Percentiles rank a stretch among this genome's conserved stretches.
Conservation (phyloP, 1,284 basidiomycete genomes). For the Binderoboletus segoi region DNA sequence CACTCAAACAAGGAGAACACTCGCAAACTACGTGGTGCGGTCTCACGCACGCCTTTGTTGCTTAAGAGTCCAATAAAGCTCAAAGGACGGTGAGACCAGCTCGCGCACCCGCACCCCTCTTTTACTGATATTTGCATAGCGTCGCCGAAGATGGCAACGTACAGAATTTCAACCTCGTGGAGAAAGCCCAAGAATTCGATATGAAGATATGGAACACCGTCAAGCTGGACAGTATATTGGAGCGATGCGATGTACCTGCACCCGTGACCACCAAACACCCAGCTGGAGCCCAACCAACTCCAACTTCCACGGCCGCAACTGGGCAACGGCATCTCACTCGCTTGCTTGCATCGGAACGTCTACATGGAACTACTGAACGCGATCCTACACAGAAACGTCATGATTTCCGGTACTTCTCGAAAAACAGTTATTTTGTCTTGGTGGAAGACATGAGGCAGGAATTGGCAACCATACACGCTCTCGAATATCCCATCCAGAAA, state of each 20-base stretch:
- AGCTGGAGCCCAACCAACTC: slow-evolving; percentile 29
- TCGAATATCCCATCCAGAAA: slow-evolving; percentile 63
- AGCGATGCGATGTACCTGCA: slow-evolving; percentile 55
- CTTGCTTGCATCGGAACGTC: slow-evolving; percentile 85
- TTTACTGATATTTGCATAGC: slow-evolving; percentile 13
- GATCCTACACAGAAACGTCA: slow-evolving; percentile 87
- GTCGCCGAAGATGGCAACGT: slow-evolving; percentile 27
- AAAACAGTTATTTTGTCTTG: slow-evolving; percentile 79
- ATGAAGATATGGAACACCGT: slow-evolving; percentile 90
- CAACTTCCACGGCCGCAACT: slow-evolving; percentile 19
- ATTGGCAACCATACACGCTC: slow-evolving; percentile 66
- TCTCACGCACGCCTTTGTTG: slow-evolving; percentile 26
- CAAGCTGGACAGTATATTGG: slow-evolving; percentile 73
- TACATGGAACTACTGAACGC: slow-evolving; percentile 86
- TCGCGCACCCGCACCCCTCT: not conserved
- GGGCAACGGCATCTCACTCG: slow-evolving; percentile 52
- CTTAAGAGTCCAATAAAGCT: slow-evolving; percentile 71
- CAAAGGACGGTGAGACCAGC: slow-evolving; percentile 51
- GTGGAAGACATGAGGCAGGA: slow-evolving; percentile 90
- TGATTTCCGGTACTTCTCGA: slow-evolving; percentile 89
- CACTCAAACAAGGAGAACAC: slow-evolving; percentile 68
- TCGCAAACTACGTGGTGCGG: slow-evolving; percentile 31
- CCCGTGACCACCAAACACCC: slow-evolving; percentile 28
- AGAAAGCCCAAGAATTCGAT: slow-evolving; percentile 75
- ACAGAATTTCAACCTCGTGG: slow-evolving; percentile 60